A percentile compares a stretch with the other conserved stretches of the same genome.
Evolutionary conservation across 176 grass and related monocot genomes (phyloP).

Genomic region (Oryza nivara): DNA sequence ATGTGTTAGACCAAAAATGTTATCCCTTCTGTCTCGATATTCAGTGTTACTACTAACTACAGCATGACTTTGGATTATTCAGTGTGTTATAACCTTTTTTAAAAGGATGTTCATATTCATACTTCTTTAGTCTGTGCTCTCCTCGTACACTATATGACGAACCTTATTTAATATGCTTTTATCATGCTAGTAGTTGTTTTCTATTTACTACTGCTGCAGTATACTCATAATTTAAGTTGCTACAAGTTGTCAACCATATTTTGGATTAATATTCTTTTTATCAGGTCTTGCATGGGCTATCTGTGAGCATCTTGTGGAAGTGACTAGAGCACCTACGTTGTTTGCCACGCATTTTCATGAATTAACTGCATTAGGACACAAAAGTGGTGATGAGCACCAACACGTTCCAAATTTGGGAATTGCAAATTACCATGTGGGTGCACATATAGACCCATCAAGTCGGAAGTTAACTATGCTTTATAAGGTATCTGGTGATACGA

Average conservation of each 20-base stretch:
- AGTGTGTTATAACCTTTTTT: not conserved
- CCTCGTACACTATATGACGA: not conserved
- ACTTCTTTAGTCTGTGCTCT: not conserved
- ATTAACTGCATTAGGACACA: constrained; percentile 81
- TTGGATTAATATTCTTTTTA: constrained; percentile 31
- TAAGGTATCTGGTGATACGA: constrained; percentile 60
- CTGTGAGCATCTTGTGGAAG: constrained; percentile 95
- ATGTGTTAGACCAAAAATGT: constrained; percentile 24
- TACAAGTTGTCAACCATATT: constrained; percentile 27
- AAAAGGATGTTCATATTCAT: not conserved
- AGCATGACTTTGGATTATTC: constrained; percentile 11
- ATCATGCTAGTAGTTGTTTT: not conserved
- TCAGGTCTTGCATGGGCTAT: constrained; percentile 98
- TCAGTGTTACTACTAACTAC: not conserved
- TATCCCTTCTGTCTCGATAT: not conserved
- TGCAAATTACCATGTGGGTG: constrained; percentile 98
- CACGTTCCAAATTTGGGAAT: constrained; percentile 53
- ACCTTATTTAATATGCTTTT: constrained; percentile 23
- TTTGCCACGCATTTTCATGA: constrained; percentile 99
- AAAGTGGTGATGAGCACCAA: constrained; percentile 51
- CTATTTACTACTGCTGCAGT: constrained; percentile 32
- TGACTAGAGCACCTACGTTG: constrained; percentile 82
- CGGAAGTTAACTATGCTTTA: constrained; percentile 97
- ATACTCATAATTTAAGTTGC: constrained; percentile 21
- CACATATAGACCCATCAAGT: constrained; percentile 93